phyloP scores from a whole-genome alignment of 2,329 filamentous ascomycete species.

The Coccinonectria pachysandricola region DNA sequence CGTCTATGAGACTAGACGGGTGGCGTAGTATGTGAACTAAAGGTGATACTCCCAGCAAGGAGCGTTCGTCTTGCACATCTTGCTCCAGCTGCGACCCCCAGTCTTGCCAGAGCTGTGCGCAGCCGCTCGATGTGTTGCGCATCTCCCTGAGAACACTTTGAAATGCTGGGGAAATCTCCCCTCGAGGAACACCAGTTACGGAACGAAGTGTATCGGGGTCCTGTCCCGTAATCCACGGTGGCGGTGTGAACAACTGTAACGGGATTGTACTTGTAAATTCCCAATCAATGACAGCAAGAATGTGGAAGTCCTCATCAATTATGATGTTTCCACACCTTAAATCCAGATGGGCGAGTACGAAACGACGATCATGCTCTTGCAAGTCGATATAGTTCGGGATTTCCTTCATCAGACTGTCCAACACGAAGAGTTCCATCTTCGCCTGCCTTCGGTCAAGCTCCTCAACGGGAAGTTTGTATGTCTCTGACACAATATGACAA shows the following conservation, averaged over 20 bases:
- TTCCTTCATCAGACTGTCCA: constrained; percentile 3
- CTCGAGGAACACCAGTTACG: background rate
- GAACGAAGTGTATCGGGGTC: constrained; percentile 2
- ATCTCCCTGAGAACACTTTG: constrained; percentile 1
- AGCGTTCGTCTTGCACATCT: constrained; percentile 1
- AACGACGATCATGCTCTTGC: constrained; percentile 1
- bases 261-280: constrained; percentile 11
- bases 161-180: constrained; percentile 1
- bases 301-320: constrained; percentile 12
- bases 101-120: constrained; percentile 2
- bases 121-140: constrained; percentile 2
- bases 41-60: too few species aligned
- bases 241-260: constrained; percentile 7
- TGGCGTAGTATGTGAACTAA: constrained; percentile 6
- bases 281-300: constrained; percentile 19
- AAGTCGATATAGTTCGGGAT: background rate
- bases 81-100: too few species aligned
- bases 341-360: constrained; percentile 9
- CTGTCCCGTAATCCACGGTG: constrained; percentile 10
- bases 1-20: constrained; percentile 3
- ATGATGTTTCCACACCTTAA: constrained; percentile 15
- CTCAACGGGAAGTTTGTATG: constrained; percentile 4
- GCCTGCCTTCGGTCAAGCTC: constrained; percentile 3
- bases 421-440: constrained; percentile 9
- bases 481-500: constrained; percentile 5